Percentiles rank a stretch among this genome's conserved stretches.
Conservation (phyloP, 352 stramenopile genomes). For the Globisporangium yorkense region DNA sequence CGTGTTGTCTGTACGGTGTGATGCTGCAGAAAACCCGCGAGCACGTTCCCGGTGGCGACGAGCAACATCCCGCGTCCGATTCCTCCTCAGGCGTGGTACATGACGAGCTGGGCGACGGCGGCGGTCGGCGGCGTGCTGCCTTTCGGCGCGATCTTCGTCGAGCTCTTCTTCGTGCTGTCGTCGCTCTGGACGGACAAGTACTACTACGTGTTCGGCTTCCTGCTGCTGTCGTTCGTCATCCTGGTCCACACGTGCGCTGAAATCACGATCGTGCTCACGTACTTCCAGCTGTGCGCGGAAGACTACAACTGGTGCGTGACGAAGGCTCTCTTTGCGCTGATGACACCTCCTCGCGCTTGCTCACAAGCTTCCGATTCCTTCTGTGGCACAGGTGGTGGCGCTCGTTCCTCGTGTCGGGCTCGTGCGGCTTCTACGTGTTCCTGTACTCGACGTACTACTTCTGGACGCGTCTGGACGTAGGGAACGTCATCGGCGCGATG, state of each 20-base stretch:
- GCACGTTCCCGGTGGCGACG: conserved; percentile 96
- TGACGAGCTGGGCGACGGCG: conserved; percentile 91
- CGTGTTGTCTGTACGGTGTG: background rate
- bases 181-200: conserved; percentile 98
- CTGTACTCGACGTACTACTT: conserved; percentile 99
- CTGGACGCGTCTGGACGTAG: conserved; percentile 92
- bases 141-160: conserved; percentile 99
- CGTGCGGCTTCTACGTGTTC: conserved; percentile 97
- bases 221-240: conserved; percentile 98
- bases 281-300: conserved; percentile 99
- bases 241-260: conserved; percentile 98
- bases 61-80: conserved; percentile 98
- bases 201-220: conserved; percentile 99
- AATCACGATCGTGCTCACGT: conserved; percentile 99
- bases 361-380: background rate
- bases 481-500: conserved; percentile 88
- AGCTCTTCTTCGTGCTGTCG: conserved; percentile 99
- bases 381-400: conserved; percentile 91
- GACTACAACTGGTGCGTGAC: conserved; percentile 98
- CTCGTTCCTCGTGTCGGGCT: conserved; percentile 96
- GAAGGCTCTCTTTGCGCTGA: background rate
- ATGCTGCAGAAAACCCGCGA: conserved; percentile 53
- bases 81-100: conserved; percentile 98
- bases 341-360: background rate
- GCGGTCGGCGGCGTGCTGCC: conserved; percentile 96